Evolutionary conservation across 768 basidiomycete species (phyloP), one percentile per base, ranked within the genome.

Genomic region (Tylopilus intermedius): DNA sequence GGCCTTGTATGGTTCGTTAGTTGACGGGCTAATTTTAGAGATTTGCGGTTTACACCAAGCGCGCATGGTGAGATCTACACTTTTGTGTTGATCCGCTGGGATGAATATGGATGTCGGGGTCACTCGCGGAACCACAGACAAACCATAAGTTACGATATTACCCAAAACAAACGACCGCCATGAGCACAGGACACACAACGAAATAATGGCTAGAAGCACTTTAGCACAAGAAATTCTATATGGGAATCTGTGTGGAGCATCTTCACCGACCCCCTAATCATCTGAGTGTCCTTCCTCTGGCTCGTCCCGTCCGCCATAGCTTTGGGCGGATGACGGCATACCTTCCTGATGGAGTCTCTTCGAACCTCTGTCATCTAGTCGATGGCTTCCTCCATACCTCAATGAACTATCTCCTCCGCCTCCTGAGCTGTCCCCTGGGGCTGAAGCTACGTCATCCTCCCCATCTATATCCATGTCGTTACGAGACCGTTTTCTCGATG

Each of bases 391-490:
- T 24, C 60, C 64, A 55, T 74, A 79, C 52, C 61, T 66, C 56
- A 65, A 53, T 30, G 62, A 53, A 49, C 62, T 62, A 50, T 64
- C 68, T 49, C 61, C 65, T 37, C 65, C 62, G 47, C 55, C 63
- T 56, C 58, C 65, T 67, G 59, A 64, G 53, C 51, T 62, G 55
- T 59, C 62, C 45, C 59, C 66, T 22, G 56, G 62, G 54, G 60
- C 67, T 21, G 69, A 65, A 50, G 49, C 71, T 57, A 71, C 74
- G 65, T 79, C 78, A 71, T 77, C 73, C 27, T 78, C 78, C 43
- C 70, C 79, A 50, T 83, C 82, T 45, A 79, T 72, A 39, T 86
- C 84, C 81, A 84, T 81, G 49, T 86, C 84, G 46, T 77, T 77
- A 54, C 81, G 74, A 57, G 71, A 74, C 51, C 84, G 76, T 64